Percentiles rank a stretch among this genome's conserved stretches.
Conservation (phyloP, 306 rosid species). For the Hippophae tibetana region DNA sequence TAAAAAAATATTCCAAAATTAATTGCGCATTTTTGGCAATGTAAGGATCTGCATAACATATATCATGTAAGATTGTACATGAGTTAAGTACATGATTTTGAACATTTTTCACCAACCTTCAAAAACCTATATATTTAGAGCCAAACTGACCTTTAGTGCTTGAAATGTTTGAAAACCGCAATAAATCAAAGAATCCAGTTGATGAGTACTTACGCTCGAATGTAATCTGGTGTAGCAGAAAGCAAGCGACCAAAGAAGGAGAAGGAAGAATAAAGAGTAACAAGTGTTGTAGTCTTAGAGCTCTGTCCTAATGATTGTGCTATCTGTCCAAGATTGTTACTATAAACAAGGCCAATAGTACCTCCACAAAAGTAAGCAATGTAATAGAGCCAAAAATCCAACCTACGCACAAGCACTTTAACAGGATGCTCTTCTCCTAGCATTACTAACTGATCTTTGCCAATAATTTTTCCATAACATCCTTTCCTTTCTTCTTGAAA, state of each 20-base stretch:
- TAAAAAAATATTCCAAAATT: too few species aligned
- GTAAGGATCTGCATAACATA: too few species aligned
- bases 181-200: background rate
- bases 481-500: conserved; percentile 16
- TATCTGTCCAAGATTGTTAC: conserved; percentile 93
- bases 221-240: conserved; percentile 82
- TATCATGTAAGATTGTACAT: too few species aligned
- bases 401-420: conserved; percentile 32
- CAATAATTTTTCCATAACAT: conserved; percentile 35
- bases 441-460: conserved; percentile 50
- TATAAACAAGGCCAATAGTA: conserved; percentile 90
- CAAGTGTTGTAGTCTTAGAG: conserved; percentile 46
- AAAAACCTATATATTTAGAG: too few species aligned
- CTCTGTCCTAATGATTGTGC: conserved; percentile 68
- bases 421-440: conserved; percentile 85
- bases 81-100: too few species aligned
- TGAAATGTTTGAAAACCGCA: background rate
- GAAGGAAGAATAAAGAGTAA: conserved; percentile 77
- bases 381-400: conserved; percentile 90
- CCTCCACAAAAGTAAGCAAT: conserved; percentile 85
- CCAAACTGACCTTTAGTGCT: too few species aligned
- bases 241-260: conserved; percentile 96
- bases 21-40: too few species aligned
- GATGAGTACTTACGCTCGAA: conserved; percentile 49
- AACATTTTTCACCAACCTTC: too few species aligned